phyloP scores from a whole-genome alignment of 352 stramenopile species.

The Aphanomyces cochlioides region DNA sequence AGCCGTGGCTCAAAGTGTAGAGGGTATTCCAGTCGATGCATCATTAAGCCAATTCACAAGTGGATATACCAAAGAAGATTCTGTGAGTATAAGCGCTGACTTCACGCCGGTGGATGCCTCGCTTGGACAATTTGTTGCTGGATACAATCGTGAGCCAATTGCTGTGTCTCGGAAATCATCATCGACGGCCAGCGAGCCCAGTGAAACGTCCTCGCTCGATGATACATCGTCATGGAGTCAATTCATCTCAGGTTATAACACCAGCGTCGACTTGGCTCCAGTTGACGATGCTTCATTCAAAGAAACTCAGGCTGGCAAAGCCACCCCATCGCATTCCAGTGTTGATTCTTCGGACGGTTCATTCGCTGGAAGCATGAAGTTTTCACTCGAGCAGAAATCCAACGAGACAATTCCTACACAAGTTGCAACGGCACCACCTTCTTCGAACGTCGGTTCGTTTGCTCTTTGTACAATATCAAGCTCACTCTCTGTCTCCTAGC shows the following conservation, averaged over 20 bases:
- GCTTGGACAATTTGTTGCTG: constrained; percentile 7
- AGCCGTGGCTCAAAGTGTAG: neutral
- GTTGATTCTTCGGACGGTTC: too few relatives aligned
- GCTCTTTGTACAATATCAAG: too few relatives aligned
- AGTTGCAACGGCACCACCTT: too few relatives aligned
- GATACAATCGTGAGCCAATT: neutral
- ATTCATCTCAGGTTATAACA: constrained; percentile 9
- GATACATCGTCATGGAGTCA: constrained; percentile 2
- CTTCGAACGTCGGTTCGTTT: too few relatives aligned
- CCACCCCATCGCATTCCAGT: neutral
- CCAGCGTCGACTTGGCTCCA: neutral
- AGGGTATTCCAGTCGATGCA: neutral
- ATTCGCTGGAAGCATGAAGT: too few relatives aligned
- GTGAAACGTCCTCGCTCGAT: neutral
- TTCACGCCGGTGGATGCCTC: neutral
- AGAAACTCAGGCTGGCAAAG: neutral
- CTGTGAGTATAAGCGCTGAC: neutral
- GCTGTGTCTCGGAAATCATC: neutral
- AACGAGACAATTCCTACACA: too few relatives aligned
- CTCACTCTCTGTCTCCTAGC: too few relatives aligned
- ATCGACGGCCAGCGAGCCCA: neutral
- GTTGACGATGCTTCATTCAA: neutral
- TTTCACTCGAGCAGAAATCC: too few relatives aligned
- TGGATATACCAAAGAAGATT: neutral
- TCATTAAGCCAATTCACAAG: neutral